Evolutionary conservation across 208 protist species (phyloP).

Genomic region (Jaenimonas drosophilae): DNA sequence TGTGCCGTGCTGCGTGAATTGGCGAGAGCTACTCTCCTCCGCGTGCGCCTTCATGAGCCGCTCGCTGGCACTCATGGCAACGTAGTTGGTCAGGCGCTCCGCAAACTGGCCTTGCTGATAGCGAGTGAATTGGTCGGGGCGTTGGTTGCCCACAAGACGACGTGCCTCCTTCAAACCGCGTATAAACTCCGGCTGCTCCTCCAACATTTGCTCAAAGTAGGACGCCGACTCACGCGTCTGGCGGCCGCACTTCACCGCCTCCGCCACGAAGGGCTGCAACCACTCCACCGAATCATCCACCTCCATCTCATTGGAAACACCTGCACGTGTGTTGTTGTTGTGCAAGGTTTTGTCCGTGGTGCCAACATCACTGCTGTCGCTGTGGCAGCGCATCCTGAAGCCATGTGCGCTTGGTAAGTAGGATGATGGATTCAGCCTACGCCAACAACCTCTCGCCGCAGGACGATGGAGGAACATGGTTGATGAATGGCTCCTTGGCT

Average conservation of each 20-base stretch:
- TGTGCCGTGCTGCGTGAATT: slow-evolving; percentile 61
- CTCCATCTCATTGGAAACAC: no score
- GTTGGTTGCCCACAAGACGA: slow-evolving; percentile 41
- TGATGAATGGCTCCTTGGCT: no score
- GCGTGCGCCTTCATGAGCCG: slow-evolving; percentile 34
- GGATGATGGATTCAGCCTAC: no score
- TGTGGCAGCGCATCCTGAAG: no score
- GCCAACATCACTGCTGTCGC: no score
- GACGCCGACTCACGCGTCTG: slow-evolving; percentile 29
- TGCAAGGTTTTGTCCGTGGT: no score
- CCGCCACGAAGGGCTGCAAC: slow-evolving; percentile 20
- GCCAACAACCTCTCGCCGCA: no score
- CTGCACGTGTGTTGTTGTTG: no score
- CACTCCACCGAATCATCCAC: slow-evolving; percentile 25
- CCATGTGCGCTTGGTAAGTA: no score
- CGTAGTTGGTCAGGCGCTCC: slow-evolving; percentile 37
- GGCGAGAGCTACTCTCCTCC: slow-evolving; percentile 43
- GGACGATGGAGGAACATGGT: no score
- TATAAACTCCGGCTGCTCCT: slow-evolving; percentile 47
- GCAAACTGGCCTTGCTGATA: slow-evolving; percentile 65
- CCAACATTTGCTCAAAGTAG: slow-evolving; percentile 60
- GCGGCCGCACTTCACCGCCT: slow-evolving; percentile 30
- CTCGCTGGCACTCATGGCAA: slow-evolving; percentile 39
- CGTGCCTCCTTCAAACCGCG: slow-evolving; percentile 44
- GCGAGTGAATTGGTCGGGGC: slow-evolving; percentile 41